A percentile compares a stretch with the other conserved stretches of the same genome.
phyloP scores from a whole-genome alignment of 371 early-diverging fungal genomes.

The Nematocida displodere region DNA sequence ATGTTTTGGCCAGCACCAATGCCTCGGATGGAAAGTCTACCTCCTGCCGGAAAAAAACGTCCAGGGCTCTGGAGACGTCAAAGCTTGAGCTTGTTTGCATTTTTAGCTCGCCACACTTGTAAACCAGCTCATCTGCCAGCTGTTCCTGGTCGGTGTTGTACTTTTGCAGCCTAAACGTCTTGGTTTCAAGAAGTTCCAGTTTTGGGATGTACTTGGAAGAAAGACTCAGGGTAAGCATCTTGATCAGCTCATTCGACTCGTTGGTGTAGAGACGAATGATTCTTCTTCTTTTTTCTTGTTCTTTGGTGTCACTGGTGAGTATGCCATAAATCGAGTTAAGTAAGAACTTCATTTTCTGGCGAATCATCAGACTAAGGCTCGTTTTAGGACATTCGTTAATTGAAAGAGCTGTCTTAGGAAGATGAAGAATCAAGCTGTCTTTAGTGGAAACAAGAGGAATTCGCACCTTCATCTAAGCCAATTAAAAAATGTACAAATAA shows the following conservation, averaged over 20 bases:
- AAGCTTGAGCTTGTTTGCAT: constrained; percentile 18
- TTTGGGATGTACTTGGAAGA: not conserved
- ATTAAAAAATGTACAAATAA: not conserved
- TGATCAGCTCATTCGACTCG: constrained; percentile 26
- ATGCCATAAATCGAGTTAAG: constrained; percentile 25
- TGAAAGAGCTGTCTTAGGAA: not conserved
- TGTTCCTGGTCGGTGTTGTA: constrained; percentile 35
- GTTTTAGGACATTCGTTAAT: not conserved
- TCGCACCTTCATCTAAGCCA: constrained; percentile 29
- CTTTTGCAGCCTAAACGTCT: constrained; percentile 4
- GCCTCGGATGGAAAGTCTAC: constrained; percentile 2
- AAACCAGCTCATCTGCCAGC: constrained; percentile 44
- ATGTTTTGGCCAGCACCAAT: not conserved
- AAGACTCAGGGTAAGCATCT: not conserved
- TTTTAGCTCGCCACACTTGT: constrained; percentile 24
- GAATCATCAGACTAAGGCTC: not conserved
- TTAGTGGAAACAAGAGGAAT: not conserved
- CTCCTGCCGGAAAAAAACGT: not conserved
- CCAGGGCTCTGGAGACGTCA: constrained; percentile 11
- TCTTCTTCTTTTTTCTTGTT: constrained; percentile 45
- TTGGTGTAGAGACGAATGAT: constrained; percentile 18
- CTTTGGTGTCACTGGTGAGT: constrained; percentile 24
- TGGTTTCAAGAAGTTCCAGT: constrained; percentile 3
- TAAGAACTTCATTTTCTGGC: constrained; percentile 15
- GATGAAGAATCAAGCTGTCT: not conserved